These are phyloP conservation scores for Lagenaria siceraria DNA, from an alignment of 306 rosid species.

Conservation along the genomic window DNA sequence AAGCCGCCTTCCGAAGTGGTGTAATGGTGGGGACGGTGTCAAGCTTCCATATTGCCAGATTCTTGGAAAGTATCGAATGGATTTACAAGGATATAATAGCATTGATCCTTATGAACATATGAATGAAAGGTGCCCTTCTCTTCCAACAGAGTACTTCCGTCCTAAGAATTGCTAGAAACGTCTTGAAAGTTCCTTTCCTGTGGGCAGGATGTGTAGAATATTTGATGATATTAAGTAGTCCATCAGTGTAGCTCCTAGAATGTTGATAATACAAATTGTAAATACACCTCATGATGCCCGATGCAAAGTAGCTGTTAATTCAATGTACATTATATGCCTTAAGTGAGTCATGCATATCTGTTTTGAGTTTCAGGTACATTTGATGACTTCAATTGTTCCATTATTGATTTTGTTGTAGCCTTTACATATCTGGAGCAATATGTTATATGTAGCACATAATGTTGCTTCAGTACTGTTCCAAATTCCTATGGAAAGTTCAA, in stretches of 20 bases:
- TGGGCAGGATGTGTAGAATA: background rate
- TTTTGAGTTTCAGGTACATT: background rate
- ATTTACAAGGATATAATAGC: conserved; percentile 73
- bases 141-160: conserved; percentile 69
- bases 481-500: background rate
- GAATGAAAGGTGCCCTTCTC: conserved; percentile 93
- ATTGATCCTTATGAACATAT: conserved; percentile 65
- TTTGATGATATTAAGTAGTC: background rate
- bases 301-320: background rate
- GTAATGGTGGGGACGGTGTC: conserved; percentile 63
- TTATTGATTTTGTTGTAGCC: background rate
- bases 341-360: background rate
- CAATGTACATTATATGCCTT: background rate
- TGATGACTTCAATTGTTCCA: background rate
- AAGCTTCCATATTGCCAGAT: conserved; percentile 94
- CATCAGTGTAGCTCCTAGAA: background rate
- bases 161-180: conserved; percentile 36
- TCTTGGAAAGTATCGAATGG: conserved; percentile 78
- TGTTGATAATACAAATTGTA: conserved; percentile 1
- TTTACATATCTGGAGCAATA: background rate
- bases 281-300: background rate
- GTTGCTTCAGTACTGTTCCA: background rate
- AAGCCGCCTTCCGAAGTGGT: conserved; percentile 84
- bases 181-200: background rate
- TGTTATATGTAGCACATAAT: background rate